Evolutionary conservation across 2,329 filamentous ascomycete species (phyloP), one percentile per base, ranked within the genome.

Genomic region (Stachybotrys echinatus): DNA sequence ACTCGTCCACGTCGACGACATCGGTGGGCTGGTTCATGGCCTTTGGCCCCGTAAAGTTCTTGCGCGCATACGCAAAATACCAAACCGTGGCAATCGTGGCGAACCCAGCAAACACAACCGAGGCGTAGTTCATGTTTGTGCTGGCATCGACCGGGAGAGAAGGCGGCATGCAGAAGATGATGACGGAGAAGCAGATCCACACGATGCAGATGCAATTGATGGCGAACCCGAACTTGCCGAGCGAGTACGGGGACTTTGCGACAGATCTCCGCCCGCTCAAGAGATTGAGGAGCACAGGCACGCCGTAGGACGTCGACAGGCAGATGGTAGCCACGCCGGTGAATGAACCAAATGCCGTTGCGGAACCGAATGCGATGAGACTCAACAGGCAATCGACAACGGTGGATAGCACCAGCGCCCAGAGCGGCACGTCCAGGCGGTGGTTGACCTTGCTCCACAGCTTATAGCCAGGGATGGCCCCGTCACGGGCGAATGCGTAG

Each of bases 301-400:
- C 75, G 14, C 84, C 87, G 64, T 92, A 92, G 0, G 85, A 89
- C 4, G 84, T 83, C 1, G 83, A 86, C 0, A 92, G 77, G 55
- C 87, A 90, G 62, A 92, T 90, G 5, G 87, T 91, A 1, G 87
- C 88, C 1, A 90, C 87, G 23, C 87, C 87, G 0, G 87, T 91
- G 66, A 92, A 91, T 10, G 83, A 85, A 72, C 86, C 87, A 72
- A 92, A 92, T 0, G 88, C 88, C 0, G 87, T 85, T 0, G 81
- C 79, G 2, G 84, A 88, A 10, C 88, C 88, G 55, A 92, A 89
- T 70, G 89, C 92, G 65, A 92, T 90, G 55, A 88, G 75, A 0
- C 87, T 88, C 1, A 92, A 75, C 12, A 91, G 69, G 56, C 82
- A 87, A 64, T 88, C 83, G 42, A 92, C 80, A 0, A 75, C 61